phyloP scores from a whole-genome alignment of 345 rosid genomes.

The Rhodamnia rubescens region DNA sequence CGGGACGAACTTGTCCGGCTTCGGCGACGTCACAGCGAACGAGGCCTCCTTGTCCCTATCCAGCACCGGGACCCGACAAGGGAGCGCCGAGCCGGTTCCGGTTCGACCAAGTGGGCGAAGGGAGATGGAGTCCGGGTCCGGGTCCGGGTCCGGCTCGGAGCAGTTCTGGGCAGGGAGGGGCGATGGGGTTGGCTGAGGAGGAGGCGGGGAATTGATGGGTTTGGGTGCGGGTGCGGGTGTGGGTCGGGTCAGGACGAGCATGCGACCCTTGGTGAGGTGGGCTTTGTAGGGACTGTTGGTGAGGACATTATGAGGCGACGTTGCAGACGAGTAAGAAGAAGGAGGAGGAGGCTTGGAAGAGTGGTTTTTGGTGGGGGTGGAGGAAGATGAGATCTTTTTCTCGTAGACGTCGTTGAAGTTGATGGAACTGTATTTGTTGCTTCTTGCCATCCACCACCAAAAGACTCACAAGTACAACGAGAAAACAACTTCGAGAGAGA shows the following conservation, averaged over 20 bases:
- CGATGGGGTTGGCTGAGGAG: constrained; percentile 13
- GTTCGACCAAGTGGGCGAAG: constrained; percentile 57
- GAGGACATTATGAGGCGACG: not conserved
- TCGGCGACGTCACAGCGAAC: constrained; percentile 16
- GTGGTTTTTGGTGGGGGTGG: constrained; percentile 6
- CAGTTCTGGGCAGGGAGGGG: constrained; percentile 8
- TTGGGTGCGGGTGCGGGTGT: constrained; percentile 32
- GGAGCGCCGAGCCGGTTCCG: constrained; percentile 13
- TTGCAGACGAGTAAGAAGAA: constrained; percentile 1
- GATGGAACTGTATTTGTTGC: constrained; percentile 63
- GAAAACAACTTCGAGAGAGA: not conserved
- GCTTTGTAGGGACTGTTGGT: constrained; percentile 4
- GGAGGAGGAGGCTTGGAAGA: constrained; percentile 35
- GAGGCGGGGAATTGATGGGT: constrained; percentile 16
- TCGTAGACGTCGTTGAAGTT: constrained; percentile 70
- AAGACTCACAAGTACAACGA: not conserved
- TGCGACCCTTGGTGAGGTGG: constrained; percentile 59
- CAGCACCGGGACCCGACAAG: constrained; percentile 12
- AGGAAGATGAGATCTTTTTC: constrained; percentile 19
- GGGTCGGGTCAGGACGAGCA: constrained; percentile 78
- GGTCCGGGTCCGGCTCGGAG: constrained; percentile 19
- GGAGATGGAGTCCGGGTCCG: constrained; percentile 34
- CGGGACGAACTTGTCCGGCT: constrained; percentile 56
- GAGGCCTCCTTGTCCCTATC: constrained; percentile 13
- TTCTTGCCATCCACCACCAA: constrained; percentile 65